Conservation (phyloP, 148 eudicot species). For the Pharnaceum exiguum region DNA sequence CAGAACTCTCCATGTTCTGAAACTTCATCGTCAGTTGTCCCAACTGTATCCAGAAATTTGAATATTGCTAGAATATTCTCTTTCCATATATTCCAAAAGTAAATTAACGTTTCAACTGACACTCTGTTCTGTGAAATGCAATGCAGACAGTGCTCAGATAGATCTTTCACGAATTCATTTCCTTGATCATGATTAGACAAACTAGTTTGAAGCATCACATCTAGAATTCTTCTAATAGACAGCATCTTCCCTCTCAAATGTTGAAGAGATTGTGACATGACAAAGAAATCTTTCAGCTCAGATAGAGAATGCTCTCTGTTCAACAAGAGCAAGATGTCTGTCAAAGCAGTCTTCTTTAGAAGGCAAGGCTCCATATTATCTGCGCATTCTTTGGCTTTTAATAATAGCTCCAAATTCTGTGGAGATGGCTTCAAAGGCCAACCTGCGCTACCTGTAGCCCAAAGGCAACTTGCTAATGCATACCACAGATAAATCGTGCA, state of each 20-base stretch:
- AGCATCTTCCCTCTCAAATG: slow-evolving; percentile 39
- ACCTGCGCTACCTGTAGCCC: slow-evolving; percentile 38
- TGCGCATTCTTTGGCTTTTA: slow-evolving; percentile 39
- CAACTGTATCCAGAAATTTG: slow-evolving; percentile 23
- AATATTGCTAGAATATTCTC: slow-evolving; percentile 19
- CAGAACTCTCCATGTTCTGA: slow-evolving; percentile 30
- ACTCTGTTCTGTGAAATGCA: slow-evolving; percentile 25
- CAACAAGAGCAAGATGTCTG: slow-evolving; percentile 33
- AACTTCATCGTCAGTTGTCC: slow-evolving; percentile 10
- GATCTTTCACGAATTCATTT: slow-evolving; percentile 10
- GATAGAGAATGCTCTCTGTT: slow-evolving; percentile 24
- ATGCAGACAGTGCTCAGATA: slow-evolving; percentile 13
- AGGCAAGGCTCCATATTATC: slow-evolving; percentile 11
- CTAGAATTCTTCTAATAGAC: slow-evolving; percentile 41
- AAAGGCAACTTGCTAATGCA: slow-evolving; percentile 34
- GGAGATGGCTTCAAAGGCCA: slow-evolving; percentile 55
- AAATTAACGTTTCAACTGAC: slow-evolving; percentile 32
- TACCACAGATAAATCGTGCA: slow-evolving; percentile 32
- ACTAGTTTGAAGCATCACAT: slow-evolving; percentile 26
- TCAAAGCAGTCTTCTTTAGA: slow-evolving; percentile 35
- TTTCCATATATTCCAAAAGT: slow-evolving; percentile 48
- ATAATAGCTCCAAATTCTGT: slow-evolving; percentile 34
- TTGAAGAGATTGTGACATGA: slow-evolving; percentile 13
- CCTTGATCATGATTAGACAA: slow-evolving; percentile 31
- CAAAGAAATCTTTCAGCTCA: slow-evolving; percentile 25